These are phyloP conservation scores for Fusarium sp. DNA, from an alignment of 2,329 filamentous ascomycete species.

Conservation along the genomic window DNA sequence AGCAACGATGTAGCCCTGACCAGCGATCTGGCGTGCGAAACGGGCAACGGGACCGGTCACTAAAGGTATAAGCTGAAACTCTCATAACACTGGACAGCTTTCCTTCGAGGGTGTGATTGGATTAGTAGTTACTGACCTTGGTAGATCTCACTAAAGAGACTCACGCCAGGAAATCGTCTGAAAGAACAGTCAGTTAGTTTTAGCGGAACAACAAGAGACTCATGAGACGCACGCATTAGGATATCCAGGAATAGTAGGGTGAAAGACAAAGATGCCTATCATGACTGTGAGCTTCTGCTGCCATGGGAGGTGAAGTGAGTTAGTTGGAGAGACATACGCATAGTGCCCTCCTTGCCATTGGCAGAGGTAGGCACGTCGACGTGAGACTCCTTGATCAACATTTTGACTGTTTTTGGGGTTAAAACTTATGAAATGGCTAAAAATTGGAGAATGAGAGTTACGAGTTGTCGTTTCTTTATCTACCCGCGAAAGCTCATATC, in stretches of 20 bases:
- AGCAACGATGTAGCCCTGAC: slow-evolving; percentile 92
- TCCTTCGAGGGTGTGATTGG: neutral
- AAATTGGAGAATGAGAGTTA: neutral
- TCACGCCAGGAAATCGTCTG: slow-evolving; percentile 83
- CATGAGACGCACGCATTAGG: slow-evolving; percentile 76
- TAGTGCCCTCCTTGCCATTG: slow-evolving; percentile 67
- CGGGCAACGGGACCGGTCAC: slow-evolving; percentile 91
- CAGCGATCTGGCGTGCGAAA: slow-evolving; percentile 91
- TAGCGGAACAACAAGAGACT: too few species aligned
- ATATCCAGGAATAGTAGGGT: slow-evolving; percentile 86
- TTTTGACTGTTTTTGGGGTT: slow-evolving; percentile 45
- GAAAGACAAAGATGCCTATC: slow-evolving; percentile 87
- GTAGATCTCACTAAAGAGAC: slow-evolving; percentile 94
- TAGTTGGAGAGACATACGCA: slow-evolving; percentile 62
- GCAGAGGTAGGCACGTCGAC: slow-evolving; percentile 64
- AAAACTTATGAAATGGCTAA: neutral
- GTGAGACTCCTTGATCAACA: slow-evolving; percentile 68
- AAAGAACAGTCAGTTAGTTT: slow-evolving; percentile 24
- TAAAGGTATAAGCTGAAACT: slow-evolving; percentile 51
- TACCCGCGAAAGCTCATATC: slow-evolving; percentile 27
- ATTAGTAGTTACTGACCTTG: slow-evolving; percentile 76
- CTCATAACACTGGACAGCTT: neutral
- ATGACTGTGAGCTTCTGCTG: slow-evolving; percentile 32
- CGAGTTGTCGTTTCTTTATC: slow-evolving; percentile 7
- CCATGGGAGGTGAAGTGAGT: slow-evolving; percentile 28